phyloP scores from a whole-genome alignment of 148 eudicot species.

The Fallopia convolvulus region DNA sequence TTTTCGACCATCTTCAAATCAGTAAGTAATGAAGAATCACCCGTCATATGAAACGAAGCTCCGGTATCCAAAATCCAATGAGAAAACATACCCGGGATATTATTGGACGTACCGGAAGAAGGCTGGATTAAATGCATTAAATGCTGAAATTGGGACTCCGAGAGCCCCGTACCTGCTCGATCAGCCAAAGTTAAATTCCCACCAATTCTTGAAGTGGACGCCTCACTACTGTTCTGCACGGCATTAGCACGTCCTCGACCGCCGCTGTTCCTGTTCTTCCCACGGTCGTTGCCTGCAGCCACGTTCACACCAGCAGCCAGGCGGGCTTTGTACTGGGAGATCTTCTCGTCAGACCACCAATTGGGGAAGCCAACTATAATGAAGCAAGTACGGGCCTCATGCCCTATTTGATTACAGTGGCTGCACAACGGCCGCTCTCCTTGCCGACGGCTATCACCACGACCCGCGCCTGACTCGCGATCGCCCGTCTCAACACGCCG shows the following conservation, averaged over 20 bases:
- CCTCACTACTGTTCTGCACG: neutral
- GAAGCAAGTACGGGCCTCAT: neutral
- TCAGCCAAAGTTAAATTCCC: neutral
- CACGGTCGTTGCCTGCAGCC: neutral
- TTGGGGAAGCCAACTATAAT: neutral
- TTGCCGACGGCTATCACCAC: neutral
- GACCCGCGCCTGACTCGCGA: neutral
- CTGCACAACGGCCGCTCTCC: neutral
- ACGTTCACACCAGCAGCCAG: neutral
- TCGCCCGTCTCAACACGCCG: neutral
- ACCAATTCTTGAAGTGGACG: neutral
- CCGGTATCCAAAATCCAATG: constrained; percentile 15
- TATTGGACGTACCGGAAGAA: neutral
- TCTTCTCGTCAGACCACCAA: neutral
- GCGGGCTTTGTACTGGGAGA: neutral
- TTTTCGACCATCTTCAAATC: neutral
- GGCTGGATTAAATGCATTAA: neutral
- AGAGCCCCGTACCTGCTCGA: neutral
- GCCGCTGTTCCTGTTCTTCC: neutral
- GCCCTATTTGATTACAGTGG: neutral
- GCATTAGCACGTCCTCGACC: neutral
- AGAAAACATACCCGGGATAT: neutral
- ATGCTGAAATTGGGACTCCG: neutral
- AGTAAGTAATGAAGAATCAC: neutral
- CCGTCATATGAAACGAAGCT: constrained; percentile 17